phyloP scores from a whole-genome alignment of 1,139 yeast genomes.

The Pichia sp. region DNA sequence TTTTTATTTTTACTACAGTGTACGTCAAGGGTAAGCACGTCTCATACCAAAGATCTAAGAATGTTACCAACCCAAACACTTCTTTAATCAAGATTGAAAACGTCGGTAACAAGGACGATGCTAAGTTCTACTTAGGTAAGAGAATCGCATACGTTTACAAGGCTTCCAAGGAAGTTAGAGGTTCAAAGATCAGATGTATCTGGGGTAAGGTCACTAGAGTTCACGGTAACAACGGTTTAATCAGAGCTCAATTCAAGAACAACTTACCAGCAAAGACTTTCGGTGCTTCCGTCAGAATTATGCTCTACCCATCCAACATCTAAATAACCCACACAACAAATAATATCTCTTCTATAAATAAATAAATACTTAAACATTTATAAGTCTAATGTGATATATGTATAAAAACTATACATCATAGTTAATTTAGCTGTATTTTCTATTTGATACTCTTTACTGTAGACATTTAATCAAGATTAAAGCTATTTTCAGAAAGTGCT shows the following conservation, averaged over 20 bases:
- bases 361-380: slow-evolving; percentile 17
- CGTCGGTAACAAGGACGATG: slow-evolving; percentile 87
- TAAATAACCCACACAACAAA: slow-evolving; percentile 43
- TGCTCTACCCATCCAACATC: slow-evolving; percentile 99
- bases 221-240: slow-evolving; percentile 98
- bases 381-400: slow-evolving; percentile 21
- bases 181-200: slow-evolving; percentile 98
- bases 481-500: too few species aligned
- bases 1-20: slow-evolving; percentile 45
- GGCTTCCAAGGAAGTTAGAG: slow-evolving; percentile 97
- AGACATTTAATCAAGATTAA: too few species aligned
- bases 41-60: slow-evolving; percentile 99
- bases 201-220: slow-evolving; percentile 99
- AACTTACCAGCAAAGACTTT: slow-evolving; percentile 99
- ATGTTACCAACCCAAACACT: slow-evolving; percentile 97
- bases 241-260: slow-evolving; percentile 98
- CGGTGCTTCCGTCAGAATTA: slow-evolving; percentile 99
- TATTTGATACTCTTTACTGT: too few species aligned
- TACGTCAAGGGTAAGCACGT: slow-evolving; percentile 99
- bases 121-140: slow-evolving; percentile 99
- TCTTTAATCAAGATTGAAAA: slow-evolving; percentile 97
- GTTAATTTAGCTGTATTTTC: slow-evolving; percentile 13
- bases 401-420: slow-evolving; percentile 10
- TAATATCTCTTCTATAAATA: slow-evolving; percentile 21
- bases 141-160: slow-evolving; percentile 99